Evolutionary conservation across 1,284 basidiomycete genomes (phyloP).

Genomic region (Heliocybe sulcata): DNA sequence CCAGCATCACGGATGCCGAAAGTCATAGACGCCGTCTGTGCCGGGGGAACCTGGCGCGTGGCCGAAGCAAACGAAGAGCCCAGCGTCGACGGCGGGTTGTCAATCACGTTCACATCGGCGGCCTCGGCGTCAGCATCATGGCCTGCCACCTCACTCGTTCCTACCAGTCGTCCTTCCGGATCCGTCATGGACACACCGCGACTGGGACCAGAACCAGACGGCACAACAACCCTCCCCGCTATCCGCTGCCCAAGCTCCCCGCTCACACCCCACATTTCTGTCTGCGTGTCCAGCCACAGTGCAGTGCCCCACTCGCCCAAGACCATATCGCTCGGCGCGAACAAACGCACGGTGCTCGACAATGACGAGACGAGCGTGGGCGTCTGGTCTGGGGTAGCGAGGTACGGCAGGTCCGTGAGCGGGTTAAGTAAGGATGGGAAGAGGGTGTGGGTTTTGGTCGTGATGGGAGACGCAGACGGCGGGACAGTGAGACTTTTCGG

Average conservation of each 20-base stretch:
- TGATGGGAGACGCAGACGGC: too few species aligned
- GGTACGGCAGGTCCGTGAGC: slow-evolving; percentile 35
- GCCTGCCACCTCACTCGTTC: not conserved
- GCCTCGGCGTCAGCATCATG: not conserved
- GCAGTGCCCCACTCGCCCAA: slow-evolving; percentile 55
- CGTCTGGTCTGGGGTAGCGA: slow-evolving; percentile 7
- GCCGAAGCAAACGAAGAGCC: not conserved
- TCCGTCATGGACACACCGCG: too few species aligned
- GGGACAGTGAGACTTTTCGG: too few species aligned
- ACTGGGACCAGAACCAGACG: not conserved
- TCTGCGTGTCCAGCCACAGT: slow-evolving; percentile 57
- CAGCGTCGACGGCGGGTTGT: not conserved
- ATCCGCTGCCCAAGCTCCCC: slow-evolving; percentile 47
- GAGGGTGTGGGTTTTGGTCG: slow-evolving; percentile 8
- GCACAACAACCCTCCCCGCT: slow-evolving; percentile 32
- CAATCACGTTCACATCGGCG: not conserved
- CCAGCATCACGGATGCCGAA: slow-evolving; percentile 1
- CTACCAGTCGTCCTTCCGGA: slow-evolving; percentile 5
- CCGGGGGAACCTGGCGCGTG: slow-evolving; percentile 4
- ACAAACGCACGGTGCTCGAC: slow-evolving; percentile 51
- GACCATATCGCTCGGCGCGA: slow-evolving; percentile 43
- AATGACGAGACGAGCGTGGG: slow-evolving; percentile 33
- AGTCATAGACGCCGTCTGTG: slow-evolving; percentile 2
- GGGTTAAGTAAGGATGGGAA: slow-evolving; percentile 3
- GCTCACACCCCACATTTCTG: slow-evolving; percentile 30